phyloP scores from a whole-genome alignment of 116 monocot genomes.

The Iris pallida region DNA sequence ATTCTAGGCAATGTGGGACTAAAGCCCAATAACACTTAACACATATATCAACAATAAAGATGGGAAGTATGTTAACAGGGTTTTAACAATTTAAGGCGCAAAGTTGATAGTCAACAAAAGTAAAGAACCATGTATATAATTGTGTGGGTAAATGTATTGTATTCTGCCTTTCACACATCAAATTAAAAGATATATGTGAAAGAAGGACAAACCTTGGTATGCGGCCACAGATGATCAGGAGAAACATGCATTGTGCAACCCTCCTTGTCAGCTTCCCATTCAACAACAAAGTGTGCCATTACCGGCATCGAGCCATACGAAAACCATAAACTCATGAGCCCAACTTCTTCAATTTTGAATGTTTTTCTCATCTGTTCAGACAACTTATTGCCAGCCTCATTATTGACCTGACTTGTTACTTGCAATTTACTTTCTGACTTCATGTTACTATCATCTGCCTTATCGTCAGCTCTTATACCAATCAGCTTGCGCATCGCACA shows the following conservation, averaged over 20 bases:
- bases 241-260: slow-evolving; percentile 99
- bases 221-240: slow-evolving; percentile 99
- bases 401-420: slow-evolving; percentile 21
- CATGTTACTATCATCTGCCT: slow-evolving; percentile 40
- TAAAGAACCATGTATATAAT: too few species aligned
- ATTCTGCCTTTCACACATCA: not conserved
- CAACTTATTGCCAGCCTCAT: slow-evolving; percentile 49
- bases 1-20: too few species aligned
- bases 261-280: slow-evolving; percentile 92
- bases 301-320: slow-evolving; percentile 88
- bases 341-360: slow-evolving; percentile 98
- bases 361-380: slow-evolving; percentile 79
- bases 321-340: slow-evolving; percentile 96
- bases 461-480: slow-evolving; percentile 54
- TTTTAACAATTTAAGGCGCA: too few species aligned
- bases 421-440: slow-evolving; percentile 36
- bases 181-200: not conserved
- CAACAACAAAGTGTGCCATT: slow-evolving; percentile 92
- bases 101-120: too few species aligned
- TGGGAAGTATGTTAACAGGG: too few species aligned
- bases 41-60: too few species aligned
- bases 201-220: slow-evolving; percentile 75
- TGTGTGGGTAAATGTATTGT: too few species aligned
- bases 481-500: slow-evolving; percentile 85
- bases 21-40: too few species aligned